Evolutionary conservation across 306 rosid genomes (phyloP), one percentile per base, ranked within the genome.

Genomic region (Sesbania bispinosa): DNA sequence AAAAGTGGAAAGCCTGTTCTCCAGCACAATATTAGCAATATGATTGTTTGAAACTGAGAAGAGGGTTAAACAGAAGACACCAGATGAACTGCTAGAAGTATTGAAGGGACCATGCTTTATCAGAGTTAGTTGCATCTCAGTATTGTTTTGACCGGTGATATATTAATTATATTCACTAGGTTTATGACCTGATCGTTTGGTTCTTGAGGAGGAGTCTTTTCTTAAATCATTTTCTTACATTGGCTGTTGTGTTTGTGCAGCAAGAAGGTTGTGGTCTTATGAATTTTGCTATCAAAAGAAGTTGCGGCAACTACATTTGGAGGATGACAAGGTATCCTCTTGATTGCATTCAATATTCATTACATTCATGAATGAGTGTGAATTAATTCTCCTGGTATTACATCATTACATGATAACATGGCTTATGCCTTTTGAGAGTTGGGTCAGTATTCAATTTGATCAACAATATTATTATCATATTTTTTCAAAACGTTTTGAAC

Each of bases 241-340:
- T 39, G 18, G 16, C 35, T 67, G 53, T 53, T 80, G 33, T 67
- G 67, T 50, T 62, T 66, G 45, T 77, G 95, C 97, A 94, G 99
- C 91, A 87, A 85, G 99, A 91, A 80, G 97, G 97, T 67, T 94
- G 99, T 94, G 99, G 99, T 72, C 95, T 23, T 94, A 94, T 73
- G 99, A 94, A 76, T 94, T 94, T 82, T 94, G 99, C 85, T 89
- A 91, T 82, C 92, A 87, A 65, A 82, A 80, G 82, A 79, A 38
- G 57, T 73, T 94, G 79, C 81, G 90, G 41, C 99, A 94, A 82
- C 76, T 94, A 41, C 99, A 94, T 83, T 6, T 83, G 88, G 99
- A 91, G 77, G 89, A 94, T 47, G 95, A 89, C 0, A 84, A 89
- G 97, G 99, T 94, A 71, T 75, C 29, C 53, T 54, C 52, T 27